These are phyloP conservation scores for Solanum gracilifrons DNA, from an alignment of 257 asterid species.

Conservation along the genomic window DNA sequence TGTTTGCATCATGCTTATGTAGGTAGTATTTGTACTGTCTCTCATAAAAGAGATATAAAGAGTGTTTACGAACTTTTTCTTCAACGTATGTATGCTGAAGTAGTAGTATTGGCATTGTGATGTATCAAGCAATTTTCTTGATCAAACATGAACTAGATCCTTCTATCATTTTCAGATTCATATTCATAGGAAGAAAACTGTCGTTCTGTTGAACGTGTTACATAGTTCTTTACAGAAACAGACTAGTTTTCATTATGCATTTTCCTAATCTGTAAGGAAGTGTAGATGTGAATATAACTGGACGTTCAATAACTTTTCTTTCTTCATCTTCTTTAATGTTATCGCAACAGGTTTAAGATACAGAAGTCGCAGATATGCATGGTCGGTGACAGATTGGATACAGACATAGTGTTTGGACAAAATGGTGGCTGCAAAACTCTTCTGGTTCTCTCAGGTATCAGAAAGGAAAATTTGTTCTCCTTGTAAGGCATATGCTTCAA, in stretches of 20 bases:
- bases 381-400: conserved; percentile 96
- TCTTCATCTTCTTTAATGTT: neutral
- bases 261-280: neutral
- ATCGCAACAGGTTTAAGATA: conserved; percentile 57
- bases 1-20: neutral
- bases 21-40: neutral
- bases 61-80: neutral
- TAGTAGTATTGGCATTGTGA: neutral
- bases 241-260: neutral
- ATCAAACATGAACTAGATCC: neutral
- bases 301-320: neutral
- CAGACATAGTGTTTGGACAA: conserved; percentile 90
- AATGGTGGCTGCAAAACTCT: conserved; percentile 97
- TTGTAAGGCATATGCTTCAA: neutral
- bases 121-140: neutral
- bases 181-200: neutral
- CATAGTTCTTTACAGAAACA: neutral
- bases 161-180: neutral
- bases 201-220: neutral
- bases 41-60: neutral
- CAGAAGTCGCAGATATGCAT: conserved; percentile 91
- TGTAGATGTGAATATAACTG: neutral
- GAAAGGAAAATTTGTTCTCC: neutral
- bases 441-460: conserved; percentile 85
- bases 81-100: neutral